A percentile compares a stretch with the other conserved stretches of the same genome.
Evolutionary conservation across 1,284 basidiomycete species (phyloP).

Genomic region (Marasmius sp.): DNA sequence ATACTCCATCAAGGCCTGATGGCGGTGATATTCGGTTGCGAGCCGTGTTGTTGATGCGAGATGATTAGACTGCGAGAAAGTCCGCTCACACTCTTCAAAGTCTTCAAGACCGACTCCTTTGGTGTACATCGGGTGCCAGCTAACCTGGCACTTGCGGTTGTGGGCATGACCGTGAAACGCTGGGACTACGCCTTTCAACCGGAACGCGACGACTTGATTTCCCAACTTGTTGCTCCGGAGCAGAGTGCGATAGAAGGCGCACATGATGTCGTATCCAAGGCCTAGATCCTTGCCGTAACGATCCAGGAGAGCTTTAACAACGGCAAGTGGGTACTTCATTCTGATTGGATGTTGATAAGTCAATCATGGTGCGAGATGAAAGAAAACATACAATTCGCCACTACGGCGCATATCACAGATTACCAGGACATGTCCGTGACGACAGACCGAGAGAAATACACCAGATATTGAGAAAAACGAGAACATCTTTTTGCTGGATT

Average conservation of each 20-base stretch:
- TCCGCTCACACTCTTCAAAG: slow-evolving; percentile 29
- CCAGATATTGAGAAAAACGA: slow-evolving; percentile 19
- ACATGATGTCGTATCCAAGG: slow-evolving; percentile 4
- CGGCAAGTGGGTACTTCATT: slow-evolving; percentile 7
- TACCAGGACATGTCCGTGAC: slow-evolving; percentile 32
- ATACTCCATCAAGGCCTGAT: slow-evolving; percentile 21
- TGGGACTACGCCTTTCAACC: slow-evolving; percentile 15
- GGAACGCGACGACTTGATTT: slow-evolving; percentile 22
- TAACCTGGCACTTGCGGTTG: slow-evolving; percentile 29
- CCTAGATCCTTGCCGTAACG: neutral
- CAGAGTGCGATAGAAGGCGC: slow-evolving; percentile 2
- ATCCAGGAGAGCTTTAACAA: neutral
- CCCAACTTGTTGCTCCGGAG: slow-evolving; percentile 10
- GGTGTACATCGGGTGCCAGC: slow-evolving; percentile 28
- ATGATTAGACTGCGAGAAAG: slow-evolving; percentile 30
- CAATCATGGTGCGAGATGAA: neutral
- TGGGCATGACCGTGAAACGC: slow-evolving; percentile 33
- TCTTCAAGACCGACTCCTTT: slow-evolving; percentile 33
- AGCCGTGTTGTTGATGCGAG: slow-evolving; percentile 23
- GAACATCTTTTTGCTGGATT: slow-evolving; percentile 13
- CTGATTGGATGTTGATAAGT: neutral
- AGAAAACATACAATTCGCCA: slow-evolving; percentile 32
- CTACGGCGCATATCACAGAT: slow-evolving; percentile 34
- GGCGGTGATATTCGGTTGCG: slow-evolving; percentile 25
- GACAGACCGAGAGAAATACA: slow-evolving; percentile 30